phyloP scores from a whole-genome alignment of 495 filamentous ascomycete species.

The Aspergillus olivimuriae region DNA sequence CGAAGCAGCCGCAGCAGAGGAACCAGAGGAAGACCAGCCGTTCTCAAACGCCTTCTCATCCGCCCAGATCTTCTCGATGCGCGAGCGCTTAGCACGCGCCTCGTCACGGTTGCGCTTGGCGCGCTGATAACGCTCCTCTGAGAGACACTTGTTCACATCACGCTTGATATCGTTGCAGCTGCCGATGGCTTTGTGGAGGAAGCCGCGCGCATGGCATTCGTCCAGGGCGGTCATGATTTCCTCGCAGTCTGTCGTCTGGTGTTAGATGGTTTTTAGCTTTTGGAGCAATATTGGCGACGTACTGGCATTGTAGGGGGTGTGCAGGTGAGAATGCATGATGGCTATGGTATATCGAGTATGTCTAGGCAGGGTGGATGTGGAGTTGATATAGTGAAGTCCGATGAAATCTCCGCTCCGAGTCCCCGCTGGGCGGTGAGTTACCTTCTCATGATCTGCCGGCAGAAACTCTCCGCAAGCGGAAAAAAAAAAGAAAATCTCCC shows the following conservation, averaged over 20 bases:
- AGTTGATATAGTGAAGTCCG: background rate
- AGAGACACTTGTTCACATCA: conserved; percentile 74
- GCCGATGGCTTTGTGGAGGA: conserved; percentile 79
- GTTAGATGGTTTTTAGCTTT: no score
- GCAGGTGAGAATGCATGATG: conserved; percentile 90
- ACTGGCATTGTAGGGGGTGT: conserved; percentile 87
- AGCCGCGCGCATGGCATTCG: conserved; percentile 89
- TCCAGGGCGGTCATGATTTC: conserved; percentile 89
- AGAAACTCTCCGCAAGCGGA: conserved; percentile 17
- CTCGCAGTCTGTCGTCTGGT: conserved; percentile 83
- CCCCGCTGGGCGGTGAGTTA: conserved; percentile 24
- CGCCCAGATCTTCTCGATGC: conserved; percentile 68
- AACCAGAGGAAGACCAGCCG: conserved; percentile 6
- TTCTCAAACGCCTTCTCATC: conserved; percentile 43
- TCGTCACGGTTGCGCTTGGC: conserved; percentile 69
- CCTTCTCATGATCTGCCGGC: conserved; percentile 29
- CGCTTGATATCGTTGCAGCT: conserved; percentile 84
- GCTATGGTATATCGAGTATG: background rate
- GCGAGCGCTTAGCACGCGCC: conserved; percentile 60
- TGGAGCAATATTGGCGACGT: conserved; percentile 26
- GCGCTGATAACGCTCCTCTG: conserved; percentile 67
- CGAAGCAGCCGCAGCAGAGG: conserved; percentile 4
- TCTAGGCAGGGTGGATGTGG: no score
- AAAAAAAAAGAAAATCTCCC: conserved; percentile 33
- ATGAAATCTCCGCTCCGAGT: conserved; percentile 7